phyloP scores from a whole-genome alignment of 2,329 filamentous ascomycete genomes.

The Paraphoma chrysanthemicola region DNA sequence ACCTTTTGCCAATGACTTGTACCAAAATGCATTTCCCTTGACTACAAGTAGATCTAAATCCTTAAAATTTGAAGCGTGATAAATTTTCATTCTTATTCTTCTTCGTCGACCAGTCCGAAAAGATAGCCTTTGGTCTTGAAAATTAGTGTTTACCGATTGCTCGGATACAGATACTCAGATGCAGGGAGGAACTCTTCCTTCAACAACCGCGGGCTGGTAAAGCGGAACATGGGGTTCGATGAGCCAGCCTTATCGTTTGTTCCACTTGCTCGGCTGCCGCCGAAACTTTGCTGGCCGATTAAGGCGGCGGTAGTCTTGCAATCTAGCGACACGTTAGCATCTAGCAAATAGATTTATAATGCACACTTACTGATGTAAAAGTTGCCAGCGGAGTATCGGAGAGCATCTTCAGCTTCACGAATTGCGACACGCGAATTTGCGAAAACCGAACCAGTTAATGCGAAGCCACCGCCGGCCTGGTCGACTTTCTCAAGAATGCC shows the following conservation, averaged over 20 bases:
- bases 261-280: conserved; percentile 59
- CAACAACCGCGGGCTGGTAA: conserved; percentile 60
- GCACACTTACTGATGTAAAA: conserved; percentile 72
- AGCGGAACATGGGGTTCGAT: conserved; percentile 57
- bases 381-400: conserved; percentile 77
- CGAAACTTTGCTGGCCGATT: conserved; percentile 57
- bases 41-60: no score
- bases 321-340: conserved; percentile 22
- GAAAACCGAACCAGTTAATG: conserved; percentile 77
- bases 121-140: no score
- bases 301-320: conserved; percentile 45
- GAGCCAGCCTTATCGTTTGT: conserved; percentile 65
- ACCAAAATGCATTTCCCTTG: no score
- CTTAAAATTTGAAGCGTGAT: no score
- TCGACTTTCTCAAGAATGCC: conserved; percentile 64
- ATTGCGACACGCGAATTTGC: conserved; percentile 70
- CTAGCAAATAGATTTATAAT: no score
- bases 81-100: no score
- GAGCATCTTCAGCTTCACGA: conserved; percentile 70
- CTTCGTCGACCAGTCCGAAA: no score
- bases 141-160: conserved; percentile 44
- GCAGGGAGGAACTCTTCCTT: conserved; percentile 61
- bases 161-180: conserved; percentile 58
- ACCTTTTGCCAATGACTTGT: no score
- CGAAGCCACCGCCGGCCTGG: conserved; percentile 72